Conservation (phyloP, 306 rosid species). For the Vigna nakashimae region DNA sequence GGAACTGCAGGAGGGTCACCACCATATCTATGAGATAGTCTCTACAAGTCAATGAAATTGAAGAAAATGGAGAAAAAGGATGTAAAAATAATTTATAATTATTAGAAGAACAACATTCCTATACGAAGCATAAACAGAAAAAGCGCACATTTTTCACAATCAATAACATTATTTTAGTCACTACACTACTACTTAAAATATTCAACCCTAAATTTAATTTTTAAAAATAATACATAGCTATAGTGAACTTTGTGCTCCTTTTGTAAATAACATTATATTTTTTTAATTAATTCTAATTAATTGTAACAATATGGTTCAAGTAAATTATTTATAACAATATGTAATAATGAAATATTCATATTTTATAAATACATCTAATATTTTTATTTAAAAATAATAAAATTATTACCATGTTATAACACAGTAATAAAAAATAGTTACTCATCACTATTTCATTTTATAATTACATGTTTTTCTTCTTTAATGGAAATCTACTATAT, state of each 20-base stretch:
- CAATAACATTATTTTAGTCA: neutral
- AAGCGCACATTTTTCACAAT: neutral
- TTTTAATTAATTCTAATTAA: neutral
- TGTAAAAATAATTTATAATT: neutral
- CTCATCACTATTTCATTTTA: too few relatives aligned
- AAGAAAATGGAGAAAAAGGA: constrained; percentile 30
- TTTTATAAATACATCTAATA: too few relatives aligned
- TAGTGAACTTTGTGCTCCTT: neutral
- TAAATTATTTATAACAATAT: too few relatives aligned
- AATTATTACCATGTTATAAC: too few relatives aligned
- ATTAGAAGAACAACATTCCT: neutral
- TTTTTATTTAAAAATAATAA: too few relatives aligned
- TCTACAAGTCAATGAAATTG: constrained; percentile 37
- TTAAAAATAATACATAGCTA: neutral
- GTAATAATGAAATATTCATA: too few relatives aligned
- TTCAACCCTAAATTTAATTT: neutral
- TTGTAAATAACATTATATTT: neutral
- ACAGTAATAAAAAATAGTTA: too few relatives aligned
- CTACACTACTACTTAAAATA: neutral
- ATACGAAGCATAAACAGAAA: neutral
- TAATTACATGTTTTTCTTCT: too few relatives aligned
- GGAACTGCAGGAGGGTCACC: constrained; percentile 32
- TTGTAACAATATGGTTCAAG: neutral
- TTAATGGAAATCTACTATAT: too few relatives aligned
- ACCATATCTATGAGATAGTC: constrained; percentile 20